phyloP scores from a whole-genome alignment of 73 alveolate genomes.

The Diophrys appendiculata region DNA sequence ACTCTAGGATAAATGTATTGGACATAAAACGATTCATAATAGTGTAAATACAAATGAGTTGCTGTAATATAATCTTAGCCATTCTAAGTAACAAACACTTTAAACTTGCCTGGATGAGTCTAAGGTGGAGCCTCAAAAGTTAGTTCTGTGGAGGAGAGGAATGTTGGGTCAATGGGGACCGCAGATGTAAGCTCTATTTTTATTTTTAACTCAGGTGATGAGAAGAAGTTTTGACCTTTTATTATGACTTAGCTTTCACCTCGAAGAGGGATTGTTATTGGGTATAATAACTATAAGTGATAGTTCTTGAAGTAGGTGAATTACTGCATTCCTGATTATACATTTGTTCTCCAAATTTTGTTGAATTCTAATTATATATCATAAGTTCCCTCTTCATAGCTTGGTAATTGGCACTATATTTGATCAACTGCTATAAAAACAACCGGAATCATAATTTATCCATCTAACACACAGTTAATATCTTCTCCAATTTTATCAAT shows the following conservation, averaged over 20 bases:
- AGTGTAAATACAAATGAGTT: not conserved
- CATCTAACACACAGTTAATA: conserved; percentile 5
- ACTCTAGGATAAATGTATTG: too few species aligned
- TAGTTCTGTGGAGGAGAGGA: not conserved
- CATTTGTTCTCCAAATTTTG: conserved; percentile 18
- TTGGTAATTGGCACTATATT: conserved; percentile 11
- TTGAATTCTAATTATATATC: conserved; percentile 20
- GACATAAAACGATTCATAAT: not conserved
- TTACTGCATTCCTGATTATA: conserved; percentile 13
- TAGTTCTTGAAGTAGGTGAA: conserved; percentile 44
- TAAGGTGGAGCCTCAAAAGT: conserved; percentile 30
- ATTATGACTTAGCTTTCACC: conserved; percentile 29
- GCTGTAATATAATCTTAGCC: conserved; percentile 28
- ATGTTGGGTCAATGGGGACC: conserved; percentile 16
- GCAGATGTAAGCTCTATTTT: conserved; percentile 7
- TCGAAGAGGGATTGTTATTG: conserved; percentile 22
- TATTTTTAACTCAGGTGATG: conserved; percentile 15
- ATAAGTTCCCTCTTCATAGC: not conserved
- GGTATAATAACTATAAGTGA: conserved; percentile 12
- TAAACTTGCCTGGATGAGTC: conserved; percentile 4
- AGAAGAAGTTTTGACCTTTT: conserved; percentile 35
- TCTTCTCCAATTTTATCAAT: conserved; percentile 21
- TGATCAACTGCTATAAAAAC: not conserved
- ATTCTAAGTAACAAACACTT: conserved; percentile 34
- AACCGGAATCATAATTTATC: not conserved